Base-by-base conservation (phyloP, 2,329 filamentous ascomycete genomes). In the Neofusicoccum ribis region DNA sequence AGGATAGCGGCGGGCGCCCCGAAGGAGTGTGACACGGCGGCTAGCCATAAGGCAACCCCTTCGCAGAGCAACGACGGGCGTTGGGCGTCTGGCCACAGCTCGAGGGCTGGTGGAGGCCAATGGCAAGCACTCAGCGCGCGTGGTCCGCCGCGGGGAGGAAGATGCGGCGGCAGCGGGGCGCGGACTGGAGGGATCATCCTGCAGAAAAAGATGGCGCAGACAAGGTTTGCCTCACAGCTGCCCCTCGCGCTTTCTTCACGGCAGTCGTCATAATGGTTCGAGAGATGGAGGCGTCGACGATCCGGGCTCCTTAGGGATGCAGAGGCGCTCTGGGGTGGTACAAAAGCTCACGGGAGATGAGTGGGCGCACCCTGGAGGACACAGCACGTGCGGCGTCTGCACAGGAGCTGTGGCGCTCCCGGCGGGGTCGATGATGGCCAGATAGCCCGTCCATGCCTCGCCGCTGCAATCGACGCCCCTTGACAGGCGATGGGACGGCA, bases 261-360 rank as follows among this genome's bases (percentile, higher is more conserved):
- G 23, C 15, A 54, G n/a, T 52, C 61, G 50, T 54, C 50, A 44
- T 52, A 52, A 27, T 52, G 50, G 61, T 54, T 47, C 50, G 61
- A 54, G 27, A 54, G 61, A 36, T 54, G 61, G 43, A 41, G 61
- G 61, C 49, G 49, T 56, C 49, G 61, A 37, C 61, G 50, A 64
- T 64, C 61, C 61, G 46, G 63, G 52, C 63, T 39, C 44, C 44
- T 64, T 64, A 59, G 52, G 63, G 63, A 56, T 54, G 61, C 61
- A 36, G 50, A 64, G 61, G 61, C 61, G 61, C 51, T 54, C 23
- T 8, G 9, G 11, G 36, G 63, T 64, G 51, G 52, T 44, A 59
- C 63, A 64, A 51, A 50, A 27, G 34, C 52, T 64, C 51, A 59
- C 63, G 52, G 63, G 63, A 64, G 63, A 64, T 59, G 63, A 64